Conservation (phyloP, 495 filamentous ascomycete genomes). For the Aspergillus wentii region DNA sequence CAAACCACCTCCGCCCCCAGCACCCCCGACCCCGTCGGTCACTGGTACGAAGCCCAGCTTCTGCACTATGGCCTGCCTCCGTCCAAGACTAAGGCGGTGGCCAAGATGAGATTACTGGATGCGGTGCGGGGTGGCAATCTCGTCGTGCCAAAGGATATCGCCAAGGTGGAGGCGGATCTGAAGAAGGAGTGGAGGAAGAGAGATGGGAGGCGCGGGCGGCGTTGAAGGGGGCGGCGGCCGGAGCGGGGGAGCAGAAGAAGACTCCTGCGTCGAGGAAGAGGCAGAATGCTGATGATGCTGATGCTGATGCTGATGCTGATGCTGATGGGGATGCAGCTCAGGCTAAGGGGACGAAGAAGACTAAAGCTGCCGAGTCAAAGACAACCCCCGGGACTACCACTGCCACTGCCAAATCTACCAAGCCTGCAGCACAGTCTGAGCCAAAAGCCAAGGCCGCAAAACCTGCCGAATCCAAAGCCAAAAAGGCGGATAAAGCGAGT, state of each 20-base stretch:
- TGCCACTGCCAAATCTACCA: too few relatives aligned
- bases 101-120: conserved; percentile 51
- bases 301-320: background rate
- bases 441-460: too few relatives aligned
- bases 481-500: too few relatives aligned
- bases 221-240: too few relatives aligned
- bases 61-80: conserved; percentile 52
- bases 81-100: conserved; percentile 49
- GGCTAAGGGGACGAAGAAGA: background rate
- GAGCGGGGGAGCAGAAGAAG: too few relatives aligned
- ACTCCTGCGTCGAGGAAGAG: too few relatives aligned
- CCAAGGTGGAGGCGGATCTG: conserved; percentile 43
- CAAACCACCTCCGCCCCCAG: background rate
- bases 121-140: conserved; percentile 41
- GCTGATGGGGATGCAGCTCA: background rate
- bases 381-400: too few relatives aligned
- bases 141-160: conserved; percentile 35
- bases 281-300: background rate
- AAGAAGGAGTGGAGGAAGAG: conserved; percentile 40
- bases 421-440: too few relatives aligned
- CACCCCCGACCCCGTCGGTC: background rate
- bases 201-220: conserved; percentile 1
- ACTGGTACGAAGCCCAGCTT: conserved; percentile 13
- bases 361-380: too few relatives aligned
- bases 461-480: too few relatives aligned